Base-by-base conservation (phyloP, 331 rosid genomes). In the Dryas integrifolia region DNA sequence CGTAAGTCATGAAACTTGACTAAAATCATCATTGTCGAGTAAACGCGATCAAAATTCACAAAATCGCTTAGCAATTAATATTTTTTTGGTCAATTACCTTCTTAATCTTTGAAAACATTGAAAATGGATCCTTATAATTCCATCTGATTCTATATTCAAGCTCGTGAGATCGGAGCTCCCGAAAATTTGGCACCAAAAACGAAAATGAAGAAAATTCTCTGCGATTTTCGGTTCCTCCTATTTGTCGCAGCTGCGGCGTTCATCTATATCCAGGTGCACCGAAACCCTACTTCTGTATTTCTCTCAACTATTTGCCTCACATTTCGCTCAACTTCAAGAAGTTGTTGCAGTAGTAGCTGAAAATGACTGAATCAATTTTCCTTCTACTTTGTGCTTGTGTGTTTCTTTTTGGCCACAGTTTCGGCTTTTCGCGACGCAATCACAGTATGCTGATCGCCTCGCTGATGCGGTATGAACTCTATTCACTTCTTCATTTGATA, bases 401-500 rank as follows among this genome's bases (percentile, higher is more conserved):
- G 14, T 35, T 49, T 57, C 56, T 60, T 38, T 38, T 21, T 47
- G 70, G 47, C 5, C 62, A 65, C 80, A 91, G 98, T 72, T 89
- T 80, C 86, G 96, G 85, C 95, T 94, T 72, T 91, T 91, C 70
- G 76, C 92, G 10, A 86, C 98, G 4, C 98, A 94, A 70, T 88
- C 92, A 5, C 73, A 88, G 76, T 94, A 91, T 52, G 92, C 92
- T 46, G 98, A 94, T 85, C 96, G 92, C 83, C 97, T 94, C 8
- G 95, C 98, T 16, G 83, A 79, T 47, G 92, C 96, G 79, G 98
- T 91, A 86, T 69, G 9, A 39, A 35, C 39, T n/a, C 38, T 58
- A 56, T 67, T 9, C 7, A 3, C 9, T 52, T 16, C 5, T 51
- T 70, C 12, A 26, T 56, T 70, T 70, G 44, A 14, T 43, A 15